Base-by-base conservation (phyloP, 78 protist species). In the Andalucia godoyi region DNA sequence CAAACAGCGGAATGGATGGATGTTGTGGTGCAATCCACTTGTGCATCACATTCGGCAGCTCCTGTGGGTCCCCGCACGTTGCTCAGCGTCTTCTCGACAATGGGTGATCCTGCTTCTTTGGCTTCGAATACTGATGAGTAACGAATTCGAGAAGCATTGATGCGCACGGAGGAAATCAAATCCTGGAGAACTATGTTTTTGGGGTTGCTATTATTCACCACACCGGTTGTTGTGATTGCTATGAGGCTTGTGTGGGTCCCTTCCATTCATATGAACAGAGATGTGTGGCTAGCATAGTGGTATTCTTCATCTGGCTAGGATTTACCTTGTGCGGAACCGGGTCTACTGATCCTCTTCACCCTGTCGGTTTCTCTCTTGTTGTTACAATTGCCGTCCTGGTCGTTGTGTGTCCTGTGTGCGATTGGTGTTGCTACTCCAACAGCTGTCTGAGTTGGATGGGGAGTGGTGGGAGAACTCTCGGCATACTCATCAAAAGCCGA, bases 381-480 rank as follows among this genome's bases (percentile, higher is more conserved):
- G 83, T 84, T 41, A 85, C 77, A 30, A 61, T 80, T 43, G 2
- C 74, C n/a, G 32, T 38, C 21, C 30, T 63, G n/a, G 72, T 73
- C 15, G 66, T 92, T 45, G 86, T 89, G n/a, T 92, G 97, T 74
- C 97, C 97, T n/a, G 4, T 92, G 95, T 58, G 94, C 92, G n/a
- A 53, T 88, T 2, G 91, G 92, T 21, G 45, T 79, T 23, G 97
- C 97, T 18, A 88, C 94, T 0, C 97, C 97, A 5, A 92, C 94
- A 0, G 94, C 92, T 13, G 83, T 90, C 36, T 87, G 87, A 89
- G 94, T 90, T 21, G 94, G 92, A 30, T 70, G 84, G 9, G 97
- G 93, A 45, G 84, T 87, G 49, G 89, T 80, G 17, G 88, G n/a
- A n/a, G 87, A 18, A 53, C 42, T 27, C 29, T 23, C 34, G 94